These are phyloP conservation scores for Hypoxylon rickii DNA, from an alignment of 495 filamentous ascomycete species.

Conservation along the genomic window DNA sequence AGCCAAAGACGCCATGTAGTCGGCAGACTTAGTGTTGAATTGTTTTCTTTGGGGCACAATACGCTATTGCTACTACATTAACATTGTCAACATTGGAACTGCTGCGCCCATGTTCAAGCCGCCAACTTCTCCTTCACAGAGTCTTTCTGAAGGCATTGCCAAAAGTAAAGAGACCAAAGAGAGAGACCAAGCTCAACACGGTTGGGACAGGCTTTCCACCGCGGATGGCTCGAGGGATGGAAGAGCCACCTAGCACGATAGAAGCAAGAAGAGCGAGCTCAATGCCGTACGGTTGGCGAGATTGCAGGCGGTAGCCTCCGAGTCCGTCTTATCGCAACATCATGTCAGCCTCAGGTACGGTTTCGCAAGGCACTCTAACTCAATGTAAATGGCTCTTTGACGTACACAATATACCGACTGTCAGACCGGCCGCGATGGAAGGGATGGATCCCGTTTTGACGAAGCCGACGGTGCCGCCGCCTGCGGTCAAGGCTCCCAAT, in stretches of 20 bases:
- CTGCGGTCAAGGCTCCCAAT: slow-evolving; percentile 80
- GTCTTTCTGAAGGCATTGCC: slow-evolving; percentile 57
- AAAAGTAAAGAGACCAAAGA: slow-evolving; percentile 63
- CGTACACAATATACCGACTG: slow-evolving; percentile 69
- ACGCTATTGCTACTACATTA: too few relatives aligned
- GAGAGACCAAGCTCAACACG: slow-evolving; percentile 67
- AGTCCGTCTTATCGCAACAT: slow-evolving; percentile 55
- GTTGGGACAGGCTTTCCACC: slow-evolving; percentile 77
- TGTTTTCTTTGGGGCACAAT: background rate
- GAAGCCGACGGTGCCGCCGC: slow-evolving; percentile 86
- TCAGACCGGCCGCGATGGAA: slow-evolving; percentile 79
- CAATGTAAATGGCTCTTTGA: slow-evolving; percentile 1
- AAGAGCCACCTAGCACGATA: slow-evolving; percentile 75
- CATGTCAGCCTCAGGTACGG: slow-evolving; percentile 9
- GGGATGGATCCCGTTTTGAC: slow-evolving; percentile 80
- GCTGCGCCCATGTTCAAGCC: background rate
- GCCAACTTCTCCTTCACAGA: slow-evolving; percentile 30
- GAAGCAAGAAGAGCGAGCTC: slow-evolving; percentile 81
- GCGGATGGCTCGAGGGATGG: slow-evolving; percentile 82
- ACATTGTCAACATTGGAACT: too few relatives aligned
- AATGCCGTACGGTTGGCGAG: slow-evolving; percentile 68
- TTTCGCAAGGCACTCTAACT: background rate
- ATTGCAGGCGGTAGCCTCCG: slow-evolving; percentile 71
- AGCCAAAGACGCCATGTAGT: background rate
- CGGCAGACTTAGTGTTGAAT: too few relatives aligned